These are phyloP conservation scores for Gynostemma pentaphyllum DNA, from an alignment of 306 rosid species.

Conservation along the genomic window DNA sequence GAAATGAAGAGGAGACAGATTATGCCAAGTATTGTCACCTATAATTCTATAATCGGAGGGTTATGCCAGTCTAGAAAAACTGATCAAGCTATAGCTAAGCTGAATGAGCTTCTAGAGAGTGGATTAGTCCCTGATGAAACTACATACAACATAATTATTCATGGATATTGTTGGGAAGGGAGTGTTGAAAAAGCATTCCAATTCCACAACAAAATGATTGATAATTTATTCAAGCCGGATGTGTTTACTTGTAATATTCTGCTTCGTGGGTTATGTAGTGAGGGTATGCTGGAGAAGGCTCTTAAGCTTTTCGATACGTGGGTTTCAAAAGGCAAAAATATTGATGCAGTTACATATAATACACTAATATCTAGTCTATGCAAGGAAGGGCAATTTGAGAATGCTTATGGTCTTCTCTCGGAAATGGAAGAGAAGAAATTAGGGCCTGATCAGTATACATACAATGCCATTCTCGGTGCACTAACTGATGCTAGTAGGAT, in stretches of 20 bases:
- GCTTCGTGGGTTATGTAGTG: conserved; percentile 61
- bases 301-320: conserved; percentile 51
- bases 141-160: conserved; percentile 65
- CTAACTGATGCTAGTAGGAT: conserved; percentile 44
- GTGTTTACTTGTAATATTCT: conserved; percentile 64
- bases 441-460: conserved; percentile 53
- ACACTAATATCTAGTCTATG: conserved; percentile 66
- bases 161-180: conserved; percentile 70
- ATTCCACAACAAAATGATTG: conserved; percentile 66
- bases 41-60: conserved; percentile 64
- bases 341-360: conserved; percentile 70
- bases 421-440: conserved; percentile 61
- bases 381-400: conserved; percentile 55
- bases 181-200: conserved; percentile 68
- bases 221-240: conserved; percentile 58
- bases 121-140: conserved; percentile 66
- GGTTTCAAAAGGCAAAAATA: conserved; percentile 48
- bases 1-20: conserved; percentile 62
- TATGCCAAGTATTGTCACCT: conserved; percentile 49
- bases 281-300: conserved; percentile 73
- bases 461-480: conserved; percentile 37
- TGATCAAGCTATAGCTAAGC: conserved; percentile 54
- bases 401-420: conserved; percentile 41
- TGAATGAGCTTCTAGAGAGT: conserved; percentile 54
- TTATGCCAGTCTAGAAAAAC: conserved; percentile 55